These are phyloP conservation scores for Vigna reflexopilosa DNA, from an alignment of 306 rosid genomes.

Conservation along the genomic window DNA sequence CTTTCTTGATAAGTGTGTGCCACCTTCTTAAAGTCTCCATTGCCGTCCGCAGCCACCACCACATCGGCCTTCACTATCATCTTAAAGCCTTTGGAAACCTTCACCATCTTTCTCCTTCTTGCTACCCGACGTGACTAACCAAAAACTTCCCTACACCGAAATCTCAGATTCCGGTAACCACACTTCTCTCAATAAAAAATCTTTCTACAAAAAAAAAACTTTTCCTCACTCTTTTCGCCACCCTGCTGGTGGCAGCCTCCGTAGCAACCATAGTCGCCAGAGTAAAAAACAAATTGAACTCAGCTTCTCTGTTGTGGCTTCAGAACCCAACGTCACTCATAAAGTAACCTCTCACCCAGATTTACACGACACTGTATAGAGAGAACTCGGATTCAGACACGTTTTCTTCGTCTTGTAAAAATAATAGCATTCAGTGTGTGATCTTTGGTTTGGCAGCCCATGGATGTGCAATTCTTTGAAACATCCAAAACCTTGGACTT, in stretches of 20 bases:
- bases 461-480: slow-evolving; percentile 57
- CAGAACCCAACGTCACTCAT: too few species aligned
- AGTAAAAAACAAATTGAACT: not conserved
- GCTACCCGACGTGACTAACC: slow-evolving; percentile 29
- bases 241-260: slow-evolving; percentile 54
- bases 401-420: slow-evolving; percentile 42
- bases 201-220: slow-evolving; percentile 41
- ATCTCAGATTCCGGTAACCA: slow-evolving; percentile 33
- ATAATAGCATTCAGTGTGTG: slow-evolving; percentile 33
- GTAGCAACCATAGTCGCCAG: slow-evolving; percentile 56
- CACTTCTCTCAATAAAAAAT: slow-evolving; percentile 38
- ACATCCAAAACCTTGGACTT: slow-evolving; percentile 52
- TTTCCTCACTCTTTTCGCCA: slow-evolving; percentile 47
- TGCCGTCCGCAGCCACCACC: too few species aligned
- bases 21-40: too few species aligned
- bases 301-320: too few species aligned
- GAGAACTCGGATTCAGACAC: slow-evolving; percentile 40
- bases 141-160: slow-evolving; percentile 48
- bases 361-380: slow-evolving; percentile 57
- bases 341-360: not conserved
- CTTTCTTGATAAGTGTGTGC: too few species aligned
- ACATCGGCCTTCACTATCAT: too few species aligned
- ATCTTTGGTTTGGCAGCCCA: slow-evolving; percentile 56
- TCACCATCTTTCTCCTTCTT: not conserved
- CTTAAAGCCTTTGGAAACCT: too few species aligned